Conservation (phyloP, 1,139 yeast species). For the Saccharomyces pastorianus region DNA sequence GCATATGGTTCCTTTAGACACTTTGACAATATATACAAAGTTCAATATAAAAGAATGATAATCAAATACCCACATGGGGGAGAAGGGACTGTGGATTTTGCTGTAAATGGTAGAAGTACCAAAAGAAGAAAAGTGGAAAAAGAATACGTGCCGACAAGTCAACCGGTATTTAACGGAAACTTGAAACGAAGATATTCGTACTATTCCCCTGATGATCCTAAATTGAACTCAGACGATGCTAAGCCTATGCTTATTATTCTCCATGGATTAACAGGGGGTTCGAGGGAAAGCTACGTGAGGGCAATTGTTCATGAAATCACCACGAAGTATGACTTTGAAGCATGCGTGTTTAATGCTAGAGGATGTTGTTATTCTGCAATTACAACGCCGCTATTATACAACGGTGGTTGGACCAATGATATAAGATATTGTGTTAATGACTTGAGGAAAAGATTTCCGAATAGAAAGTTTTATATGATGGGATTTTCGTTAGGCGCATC, state of each 20-base stretch:
- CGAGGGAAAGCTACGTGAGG: constrained; percentile 50
- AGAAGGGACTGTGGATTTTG: constrained; percentile 53
- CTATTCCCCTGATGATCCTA: constrained; percentile 29
- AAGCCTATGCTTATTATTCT: constrained; percentile 47
- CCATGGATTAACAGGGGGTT: constrained; percentile 60
- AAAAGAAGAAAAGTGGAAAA: constrained; percentile 39
- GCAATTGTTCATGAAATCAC: constrained; percentile 37
- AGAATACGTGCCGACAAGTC: constrained; percentile 16
- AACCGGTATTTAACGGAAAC: constrained; percentile 12
- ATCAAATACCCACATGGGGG: constrained; percentile 46
- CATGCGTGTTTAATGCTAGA: constrained; percentile 48
- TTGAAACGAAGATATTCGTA: constrained; percentile 15
- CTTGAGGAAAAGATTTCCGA: constrained; percentile 41
- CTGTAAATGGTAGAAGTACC: constrained; percentile 37
- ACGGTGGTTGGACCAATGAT: constrained; percentile 59
- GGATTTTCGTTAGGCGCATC: constrained; percentile 56
- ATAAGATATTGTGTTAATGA: constrained; percentile 45
- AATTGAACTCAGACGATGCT: constrained; percentile 32
- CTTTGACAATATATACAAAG: constrained; percentile 35
- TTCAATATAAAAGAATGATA: constrained; percentile 48
- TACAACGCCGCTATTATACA: constrained; percentile 51
- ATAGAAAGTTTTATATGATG: constrained; percentile 42
- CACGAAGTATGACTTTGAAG: constrained; percentile 39
- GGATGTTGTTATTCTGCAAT: constrained; percentile 55
- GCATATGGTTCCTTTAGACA: constrained; percentile 40